phyloP scores from a whole-genome alignment of 2,329 filamentous ascomycete genomes.

The Neoascochyta sp. region DNA sequence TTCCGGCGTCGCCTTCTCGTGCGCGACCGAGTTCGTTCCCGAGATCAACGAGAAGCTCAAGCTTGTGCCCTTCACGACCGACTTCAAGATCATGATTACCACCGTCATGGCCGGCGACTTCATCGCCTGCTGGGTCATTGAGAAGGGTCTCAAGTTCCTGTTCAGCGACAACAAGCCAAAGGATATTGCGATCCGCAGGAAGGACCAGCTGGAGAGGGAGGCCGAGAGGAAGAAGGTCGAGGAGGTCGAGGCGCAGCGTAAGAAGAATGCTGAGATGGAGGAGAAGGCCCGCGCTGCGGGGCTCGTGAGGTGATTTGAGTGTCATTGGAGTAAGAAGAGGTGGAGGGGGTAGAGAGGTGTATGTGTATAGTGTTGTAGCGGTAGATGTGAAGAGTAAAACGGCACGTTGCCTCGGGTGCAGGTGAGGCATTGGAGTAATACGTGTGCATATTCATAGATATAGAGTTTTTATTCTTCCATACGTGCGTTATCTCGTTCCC shows the following conservation, averaged over 20 bases:
- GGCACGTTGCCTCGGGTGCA: no score
- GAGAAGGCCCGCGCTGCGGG: constrained; percentile 19
- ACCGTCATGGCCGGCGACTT: constrained; percentile 84
- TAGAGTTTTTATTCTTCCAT: no score
- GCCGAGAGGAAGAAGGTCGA: constrained; percentile 62
- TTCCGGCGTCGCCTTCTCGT: constrained; percentile 84
- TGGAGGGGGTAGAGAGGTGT: no score
- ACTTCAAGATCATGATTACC: constrained; percentile 88
- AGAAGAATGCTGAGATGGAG: constrained; percentile 32
- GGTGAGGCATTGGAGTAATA: no score
- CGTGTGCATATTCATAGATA: no score
- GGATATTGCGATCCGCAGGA: constrained; percentile 82
- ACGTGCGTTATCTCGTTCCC: no score
- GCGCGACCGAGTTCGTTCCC: constrained; percentile 90
- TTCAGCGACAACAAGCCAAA: constrained; percentile 93
- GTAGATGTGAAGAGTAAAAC: no score
- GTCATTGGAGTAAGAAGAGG: no score
- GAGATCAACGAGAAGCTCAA: constrained; percentile 93
- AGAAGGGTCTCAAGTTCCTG: constrained; percentile 75
- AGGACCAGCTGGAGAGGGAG: constrained; percentile 82
- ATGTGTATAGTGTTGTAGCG: no score
- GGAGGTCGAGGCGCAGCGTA: constrained; percentile 38
- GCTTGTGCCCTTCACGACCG: constrained; percentile 80
- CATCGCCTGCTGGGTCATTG: constrained; percentile 78
- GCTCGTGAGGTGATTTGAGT: background rate